A percentile compares a stretch with the other conserved stretches of the same genome.
phyloP scores from a whole-genome alignment of 2,329 filamentous ascomycete genomes.

The Trichothecium roseum region DNA sequence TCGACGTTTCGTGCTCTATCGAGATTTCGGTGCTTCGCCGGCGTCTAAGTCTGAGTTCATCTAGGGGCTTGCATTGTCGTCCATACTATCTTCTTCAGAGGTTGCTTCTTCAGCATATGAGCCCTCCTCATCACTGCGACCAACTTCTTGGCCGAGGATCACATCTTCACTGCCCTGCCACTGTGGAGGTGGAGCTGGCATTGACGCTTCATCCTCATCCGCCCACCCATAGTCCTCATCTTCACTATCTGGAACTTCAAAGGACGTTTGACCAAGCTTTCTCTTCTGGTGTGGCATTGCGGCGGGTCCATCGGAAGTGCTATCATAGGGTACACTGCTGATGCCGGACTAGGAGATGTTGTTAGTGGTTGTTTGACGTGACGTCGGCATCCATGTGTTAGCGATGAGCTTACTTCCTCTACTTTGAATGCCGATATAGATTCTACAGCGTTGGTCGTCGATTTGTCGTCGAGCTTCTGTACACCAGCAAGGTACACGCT shows the following conservation, averaged over 20 bases:
- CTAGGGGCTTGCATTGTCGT: slow-evolving; percentile 3
- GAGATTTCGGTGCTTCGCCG: no score
- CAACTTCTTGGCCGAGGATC: slow-evolving; percentile 37
- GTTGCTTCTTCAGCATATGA: slow-evolving; percentile 14
- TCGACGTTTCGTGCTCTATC: no score
- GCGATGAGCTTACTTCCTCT: slow-evolving; percentile 26
- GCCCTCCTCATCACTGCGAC: slow-evolving; percentile 26
- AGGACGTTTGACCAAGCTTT: slow-evolving; percentile 48
- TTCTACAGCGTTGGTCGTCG: slow-evolving; percentile 26
- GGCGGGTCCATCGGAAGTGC: slow-evolving; percentile 21
- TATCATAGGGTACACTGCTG: slow-evolving; percentile 28
- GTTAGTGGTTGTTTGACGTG: slow-evolving; percentile 6
- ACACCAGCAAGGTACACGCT: slow-evolving; percentile 51
- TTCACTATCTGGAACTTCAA: slow-evolving; percentile 52
- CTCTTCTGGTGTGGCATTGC: slow-evolving; percentile 42
- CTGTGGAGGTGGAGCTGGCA: slow-evolving; percentile 51
- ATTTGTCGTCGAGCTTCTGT: slow-evolving; percentile 52
- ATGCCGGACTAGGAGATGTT: slow-evolving; percentile 31
- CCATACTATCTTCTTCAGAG: slow-evolving; percentile 6
- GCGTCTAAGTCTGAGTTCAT: no score
- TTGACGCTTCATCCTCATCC: slow-evolving; percentile 51
- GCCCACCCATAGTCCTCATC: slow-evolving; percentile 65
- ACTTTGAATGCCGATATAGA: slow-evolving; percentile 39
- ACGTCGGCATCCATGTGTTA: slow-evolving; percentile 2
- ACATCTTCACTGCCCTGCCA: slow-evolving; percentile 60